phyloP scores from a whole-genome alignment of 192 early-diverging fungal species.

The Coemansia sp. region DNA sequence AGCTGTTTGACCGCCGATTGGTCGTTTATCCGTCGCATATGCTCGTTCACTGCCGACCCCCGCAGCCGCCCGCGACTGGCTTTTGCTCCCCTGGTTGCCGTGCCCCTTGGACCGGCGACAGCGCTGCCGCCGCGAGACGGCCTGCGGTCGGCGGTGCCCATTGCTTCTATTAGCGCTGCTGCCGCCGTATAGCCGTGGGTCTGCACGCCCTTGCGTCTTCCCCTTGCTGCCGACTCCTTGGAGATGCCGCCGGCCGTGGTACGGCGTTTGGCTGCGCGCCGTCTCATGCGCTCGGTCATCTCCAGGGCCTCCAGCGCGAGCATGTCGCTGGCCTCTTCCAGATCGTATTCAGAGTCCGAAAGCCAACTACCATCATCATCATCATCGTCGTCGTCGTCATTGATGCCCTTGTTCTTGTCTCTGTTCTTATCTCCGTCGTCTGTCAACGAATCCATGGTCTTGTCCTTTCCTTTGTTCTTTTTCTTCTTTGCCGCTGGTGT shows the following conservation, averaged over 20 bases:
- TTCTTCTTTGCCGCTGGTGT: too few species aligned
- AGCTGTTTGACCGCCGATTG: slow-evolving; percentile 9
- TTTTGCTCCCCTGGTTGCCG: neutral
- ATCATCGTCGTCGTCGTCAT: slow-evolving; percentile 9
- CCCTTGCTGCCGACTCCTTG: neutral
- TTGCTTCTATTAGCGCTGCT: neutral
- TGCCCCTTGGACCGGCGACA: neutral
- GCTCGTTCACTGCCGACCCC: slow-evolving; percentile 4
- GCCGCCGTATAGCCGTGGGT: neutral
- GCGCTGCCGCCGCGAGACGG: neutral
- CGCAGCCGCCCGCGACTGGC: neutral
- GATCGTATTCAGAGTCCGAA: slow-evolving; percentile 22
- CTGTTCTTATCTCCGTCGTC: neutral
- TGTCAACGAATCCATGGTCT: too few species aligned
- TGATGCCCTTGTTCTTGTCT: neutral
- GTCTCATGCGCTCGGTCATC: slow-evolving; percentile 9
- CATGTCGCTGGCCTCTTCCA: slow-evolving; percentile 1
- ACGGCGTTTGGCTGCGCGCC: slow-evolving; percentile 6
- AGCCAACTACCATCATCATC: slow-evolving; percentile 11
- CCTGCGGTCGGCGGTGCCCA: neutral
- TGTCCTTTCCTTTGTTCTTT: too few species aligned
- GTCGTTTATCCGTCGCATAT: slow-evolving; percentile 11
- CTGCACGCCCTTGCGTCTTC: neutral
- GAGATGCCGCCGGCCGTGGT: neutral
- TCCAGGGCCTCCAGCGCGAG: slow-evolving; percentile 1